Base-by-base conservation (phyloP, 177 flowering plant genomes). In the Vitis hybrid region DNA sequence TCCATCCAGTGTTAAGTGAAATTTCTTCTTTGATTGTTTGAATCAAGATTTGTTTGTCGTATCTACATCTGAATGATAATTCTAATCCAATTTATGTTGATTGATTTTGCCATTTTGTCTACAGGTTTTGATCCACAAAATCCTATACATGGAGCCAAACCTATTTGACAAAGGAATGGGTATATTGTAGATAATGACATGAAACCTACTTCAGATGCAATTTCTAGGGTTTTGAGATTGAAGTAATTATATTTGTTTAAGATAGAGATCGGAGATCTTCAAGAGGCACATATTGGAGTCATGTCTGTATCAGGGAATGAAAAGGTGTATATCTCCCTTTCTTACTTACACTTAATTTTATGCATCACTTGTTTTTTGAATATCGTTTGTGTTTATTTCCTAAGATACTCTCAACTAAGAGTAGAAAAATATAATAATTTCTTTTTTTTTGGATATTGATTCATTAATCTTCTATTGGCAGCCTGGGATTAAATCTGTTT, bases 271-370 rank as follows among this genome's bases (percentile, higher is more conserved):
- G 29, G 29, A 22, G 29, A 26, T 26, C 29, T 26, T 26, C 29
- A 26, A 26, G 29, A 26, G 66, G 66, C 16, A 31, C 45, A 76
- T 10, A 26, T 71, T 62, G 76, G 60, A 77, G 71, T 49, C 74
- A 81, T 84, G 84, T 77, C 82, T 15, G 64, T 79, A 0, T 72
- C 85, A 8, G 79, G 80, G 65, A 59, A 70, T 45, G 73, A 80
- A 72, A 80, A 84, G 87, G 87, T 84, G 75, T 69, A 69, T 66
- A n/a, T 73, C 68, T 66, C 62, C 8, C 45, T 33, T 5, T 33
- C 45, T 66, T 26, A 26, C 29, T 26, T 26, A 26, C 29, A 26
- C 29, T 26, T 26, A 26, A 26, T 26, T 26, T 26, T 0, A 26
- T 26, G 29, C 29, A 26, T 26, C 29, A 26, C 57, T 70, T 5